Percentiles rank a stretch among this genome's conserved stretches.
These are phyloP conservation scores for Physcomitrium patens DNA, from an alignment of 225 moss, liverwort and hornwort genomes.

Conservation along the genomic window DNA sequence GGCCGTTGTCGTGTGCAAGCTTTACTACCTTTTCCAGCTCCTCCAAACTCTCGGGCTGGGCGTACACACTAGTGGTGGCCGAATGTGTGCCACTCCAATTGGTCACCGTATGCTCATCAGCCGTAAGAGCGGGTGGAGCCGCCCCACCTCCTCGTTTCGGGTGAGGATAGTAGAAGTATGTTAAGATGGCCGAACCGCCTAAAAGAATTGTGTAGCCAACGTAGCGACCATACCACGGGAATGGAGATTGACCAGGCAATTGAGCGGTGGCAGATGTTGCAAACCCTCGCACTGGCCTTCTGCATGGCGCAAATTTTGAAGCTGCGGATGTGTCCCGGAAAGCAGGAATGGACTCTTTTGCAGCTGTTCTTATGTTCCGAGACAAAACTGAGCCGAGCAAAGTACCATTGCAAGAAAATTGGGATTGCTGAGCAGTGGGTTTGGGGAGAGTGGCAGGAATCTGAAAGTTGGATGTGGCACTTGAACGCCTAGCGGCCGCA, in stretches of 20 bases:
- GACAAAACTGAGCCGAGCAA: conserved; percentile 10
- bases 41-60: conserved; percentile 80
- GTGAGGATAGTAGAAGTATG: conserved; percentile 62
- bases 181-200: conserved; percentile 52
- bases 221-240: conserved; percentile 57
- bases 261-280: conserved; percentile 33
- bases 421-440: conserved; percentile 20
- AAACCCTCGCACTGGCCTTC: conserved; percentile 29
- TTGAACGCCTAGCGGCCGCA: conserved; percentile 17
- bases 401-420: background rate
- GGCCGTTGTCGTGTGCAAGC: conserved; percentile 66
- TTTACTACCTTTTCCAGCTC: conserved; percentile 73
- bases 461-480: background rate
- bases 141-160: conserved; percentile 33
- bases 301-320: background rate
- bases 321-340: background rate
- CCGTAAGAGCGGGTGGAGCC: background rate
- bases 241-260: conserved; percentile 26
- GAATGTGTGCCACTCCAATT: conserved; percentile 99
- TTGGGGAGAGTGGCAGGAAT: conserved; percentile 11
- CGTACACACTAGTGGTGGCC: conserved; percentile 71
- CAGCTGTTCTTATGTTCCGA: conserved; percentile 3
- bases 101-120: conserved; percentile 69
- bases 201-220: conserved; percentile 53
- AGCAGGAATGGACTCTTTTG: background rate